Evolutionary conservation across 805 yeast genomes (phyloP).

Genomic region (Pichia eremophila): DNA sequence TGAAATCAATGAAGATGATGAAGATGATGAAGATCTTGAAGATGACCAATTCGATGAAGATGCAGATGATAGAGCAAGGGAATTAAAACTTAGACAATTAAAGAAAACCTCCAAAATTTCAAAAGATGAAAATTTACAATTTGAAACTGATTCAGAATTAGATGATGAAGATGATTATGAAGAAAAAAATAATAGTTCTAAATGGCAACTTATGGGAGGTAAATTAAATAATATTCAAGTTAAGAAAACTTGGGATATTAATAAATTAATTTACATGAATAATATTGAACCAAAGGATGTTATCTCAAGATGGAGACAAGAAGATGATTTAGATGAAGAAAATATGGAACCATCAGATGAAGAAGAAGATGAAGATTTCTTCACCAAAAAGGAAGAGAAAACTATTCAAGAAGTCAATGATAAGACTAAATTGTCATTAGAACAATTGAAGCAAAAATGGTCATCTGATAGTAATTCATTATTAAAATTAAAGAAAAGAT

Average conservation of each 20-base stretch:
- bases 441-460: conserved; percentile 40
- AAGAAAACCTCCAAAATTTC: neutral
- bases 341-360: conserved; percentile 9
- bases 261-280: conserved; percentile 70
- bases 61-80: conserved; percentile 30
- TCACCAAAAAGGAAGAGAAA: conserved; percentile 38
- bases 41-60: conserved; percentile 28
- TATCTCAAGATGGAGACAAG: conserved; percentile 59
- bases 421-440: conserved; percentile 27
- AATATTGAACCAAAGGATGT: conserved; percentile 69
- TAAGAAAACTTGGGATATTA: conserved; percentile 65
- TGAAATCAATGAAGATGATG: conserved; percentile 37
- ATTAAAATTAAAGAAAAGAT: conserved; percentile 34
- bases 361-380: conserved; percentile 43
- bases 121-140: conserved; percentile 26
- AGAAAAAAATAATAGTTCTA: conserved; percentile 26
- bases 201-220: conserved; percentile 45
- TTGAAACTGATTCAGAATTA: conserved; percentile 47
- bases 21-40: conserved; percentile 29
- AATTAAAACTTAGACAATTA: conserved; percentile 34
- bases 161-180: conserved; percentile 30
- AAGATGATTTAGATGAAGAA: conserved; percentile 35
- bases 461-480: conserved; percentile 28
- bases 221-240: conserved; percentile 44
- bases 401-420: conserved; percentile 29